Evolutionary conservation across 108 stramenopile species (phyloP), one percentile per base, ranked within the genome.

Genomic region (Nitzschia palea): DNA sequence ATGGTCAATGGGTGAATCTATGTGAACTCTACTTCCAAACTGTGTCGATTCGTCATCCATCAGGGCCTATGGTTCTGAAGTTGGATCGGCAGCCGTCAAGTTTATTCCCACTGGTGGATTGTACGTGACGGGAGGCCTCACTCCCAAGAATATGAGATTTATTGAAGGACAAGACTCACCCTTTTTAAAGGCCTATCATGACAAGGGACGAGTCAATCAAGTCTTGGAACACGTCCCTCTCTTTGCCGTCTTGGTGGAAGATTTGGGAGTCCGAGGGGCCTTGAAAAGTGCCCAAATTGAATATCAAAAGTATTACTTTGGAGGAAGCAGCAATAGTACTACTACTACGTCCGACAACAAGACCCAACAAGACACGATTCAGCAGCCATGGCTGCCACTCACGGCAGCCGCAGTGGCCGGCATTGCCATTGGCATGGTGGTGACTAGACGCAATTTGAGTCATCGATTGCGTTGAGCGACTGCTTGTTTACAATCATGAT

Each of bases 61-160:
- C 42, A 81, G 90, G 47, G 83, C 95, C 23, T 98, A 98, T 68
- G 98, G 97, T 22, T 78, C 77, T 18, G 98, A 97, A 69, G 94
- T 90, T 31, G 97, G 98, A 15, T 81, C 76, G 60, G 82, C 86
- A 44, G 91, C 78, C 6, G 78, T 99, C 67, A 96, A 97, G 62
- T 97, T 73, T 58, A 85, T 98, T 56, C 98, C 98, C 1, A 87
- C 84, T 27, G 97, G 97, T 58, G 98, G 98, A 9, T 67, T 99
- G 50, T 99, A 88, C 77, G 78, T 99, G 20, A 86, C 95, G 1
- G 98, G 98, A 4, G 98, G 97, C 5, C 74, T 99, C 55, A 97
- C 98, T 10, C 93, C 93, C n/a, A 99, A 99, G 78, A 95, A 96
- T 62, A 81, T 98, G 25, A 50, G 76, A 34, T 77, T 75, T 59